Evolutionary conservation across 2,329 filamentous ascomycete species (phyloP).

Genomic region (Aspergillus pseudonomiae): DNA sequence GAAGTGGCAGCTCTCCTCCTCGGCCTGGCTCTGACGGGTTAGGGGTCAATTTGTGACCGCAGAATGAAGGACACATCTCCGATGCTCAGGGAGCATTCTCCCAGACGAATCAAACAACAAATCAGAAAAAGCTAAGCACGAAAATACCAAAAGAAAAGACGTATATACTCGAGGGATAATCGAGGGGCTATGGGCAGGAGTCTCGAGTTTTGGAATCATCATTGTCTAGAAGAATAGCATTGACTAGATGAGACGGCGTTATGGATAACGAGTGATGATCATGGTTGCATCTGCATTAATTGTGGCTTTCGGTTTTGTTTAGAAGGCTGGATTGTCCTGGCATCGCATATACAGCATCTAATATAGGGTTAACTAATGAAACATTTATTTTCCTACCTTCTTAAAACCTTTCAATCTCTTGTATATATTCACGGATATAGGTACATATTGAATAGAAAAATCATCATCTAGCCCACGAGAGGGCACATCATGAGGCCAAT

Average conservation of each 20-base stretch:
- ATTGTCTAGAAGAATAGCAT: background rate
- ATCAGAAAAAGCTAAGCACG: background rate
- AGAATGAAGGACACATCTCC: background rate
- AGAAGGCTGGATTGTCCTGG: background rate
- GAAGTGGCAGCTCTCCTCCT: slow-evolving; percentile 39
- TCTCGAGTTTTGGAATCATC: background rate
- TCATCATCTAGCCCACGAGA: background rate
- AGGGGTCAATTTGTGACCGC: slow-evolving; percentile 21
- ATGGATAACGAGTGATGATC: slow-evolving; percentile 31
- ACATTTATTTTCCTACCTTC: background rate
- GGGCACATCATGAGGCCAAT: background rate
- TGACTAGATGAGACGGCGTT: slow-evolving; percentile 3
- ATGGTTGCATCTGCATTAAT: background rate
- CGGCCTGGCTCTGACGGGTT: slow-evolving; percentile 27
- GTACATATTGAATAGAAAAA: background rate
- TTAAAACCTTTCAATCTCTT: background rate
- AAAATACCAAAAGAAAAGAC: background rate
- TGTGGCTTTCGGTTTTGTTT: background rate
- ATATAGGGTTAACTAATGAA: background rate
- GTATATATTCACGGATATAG: background rate
- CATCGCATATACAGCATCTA: background rate
- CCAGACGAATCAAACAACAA: background rate
- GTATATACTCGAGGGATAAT: background rate
- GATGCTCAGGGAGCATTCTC: background rate
- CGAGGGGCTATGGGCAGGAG: background rate